Conservation (phyloP, 1,284 basidiomycete species). For the Puccinia sorghi region DNA sequence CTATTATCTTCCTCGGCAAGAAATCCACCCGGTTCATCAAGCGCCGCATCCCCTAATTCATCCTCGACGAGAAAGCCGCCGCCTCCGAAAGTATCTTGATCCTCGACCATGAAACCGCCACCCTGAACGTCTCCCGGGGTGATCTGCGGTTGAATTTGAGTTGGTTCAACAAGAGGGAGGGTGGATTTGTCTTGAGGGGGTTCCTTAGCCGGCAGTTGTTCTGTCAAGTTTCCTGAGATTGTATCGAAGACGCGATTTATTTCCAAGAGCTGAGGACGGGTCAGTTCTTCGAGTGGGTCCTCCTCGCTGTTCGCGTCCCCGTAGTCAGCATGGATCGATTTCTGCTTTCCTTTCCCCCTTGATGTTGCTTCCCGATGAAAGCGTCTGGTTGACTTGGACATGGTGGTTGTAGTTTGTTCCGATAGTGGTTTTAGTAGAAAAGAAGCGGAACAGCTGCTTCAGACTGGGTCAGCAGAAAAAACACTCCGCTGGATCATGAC, state of each 20-base stretch:
- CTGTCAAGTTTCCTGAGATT: conserved; percentile 14
- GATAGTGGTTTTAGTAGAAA: background rate
- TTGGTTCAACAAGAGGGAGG: background rate
- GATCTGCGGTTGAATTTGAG: background rate
- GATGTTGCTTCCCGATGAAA: background rate
- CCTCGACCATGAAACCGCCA: conserved; percentile 14
- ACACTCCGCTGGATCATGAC: too few species aligned
- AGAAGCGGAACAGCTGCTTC: too few species aligned
- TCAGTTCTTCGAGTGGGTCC: conserved; percentile 40
- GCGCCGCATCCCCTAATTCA: background rate
- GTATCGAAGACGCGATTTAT: conserved; percentile 37
- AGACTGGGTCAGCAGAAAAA: too few species aligned
- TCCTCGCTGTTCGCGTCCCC: conserved; percentile 16
- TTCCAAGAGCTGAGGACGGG: conserved; percentile 42
- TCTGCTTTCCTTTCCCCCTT: conserved; percentile 6
- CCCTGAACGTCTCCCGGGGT: background rate
- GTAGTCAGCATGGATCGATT: conserved; percentile 6
- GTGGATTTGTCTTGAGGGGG: background rate
- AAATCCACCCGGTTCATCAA: background rate
- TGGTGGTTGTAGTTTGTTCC: background rate
- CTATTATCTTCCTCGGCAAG: background rate
- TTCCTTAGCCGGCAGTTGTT: background rate
- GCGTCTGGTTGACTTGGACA: conserved; percentile 3
- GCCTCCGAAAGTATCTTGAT: background rate
- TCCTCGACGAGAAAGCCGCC: conserved; percentile 16